phyloP scores from a whole-genome alignment of 2,329 filamentous ascomycete species.

The Colletotrichum noveboracense region DNA sequence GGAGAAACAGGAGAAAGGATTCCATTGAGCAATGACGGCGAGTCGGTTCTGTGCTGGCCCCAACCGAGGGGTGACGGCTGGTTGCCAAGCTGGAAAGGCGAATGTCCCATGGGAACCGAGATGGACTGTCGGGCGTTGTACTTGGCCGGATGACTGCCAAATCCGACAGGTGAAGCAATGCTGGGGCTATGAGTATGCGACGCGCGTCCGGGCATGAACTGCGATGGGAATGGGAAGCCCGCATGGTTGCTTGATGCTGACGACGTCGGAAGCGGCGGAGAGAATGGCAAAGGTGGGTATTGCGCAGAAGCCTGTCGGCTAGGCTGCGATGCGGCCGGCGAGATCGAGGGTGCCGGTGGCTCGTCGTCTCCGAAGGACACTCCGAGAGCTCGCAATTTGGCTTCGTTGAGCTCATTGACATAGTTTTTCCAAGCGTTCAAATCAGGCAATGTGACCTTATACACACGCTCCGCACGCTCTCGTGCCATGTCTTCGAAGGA shows the following conservation, averaged over 20 bases:
- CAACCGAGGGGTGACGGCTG: slow-evolving; percentile 66
- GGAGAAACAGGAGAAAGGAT: slow-evolving; percentile 71
- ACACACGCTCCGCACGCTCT: slow-evolving; percentile 59
- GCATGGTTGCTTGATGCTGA: slow-evolving; percentile 77
- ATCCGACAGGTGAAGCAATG: slow-evolving; percentile 75
- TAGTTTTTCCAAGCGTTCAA: slow-evolving; percentile 77
- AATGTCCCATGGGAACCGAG: slow-evolving; percentile 66
- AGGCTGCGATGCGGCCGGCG: slow-evolving; percentile 66
- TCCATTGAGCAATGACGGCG: slow-evolving; percentile 65
- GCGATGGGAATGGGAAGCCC: slow-evolving; percentile 60
- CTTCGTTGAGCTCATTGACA: slow-evolving; percentile 82
- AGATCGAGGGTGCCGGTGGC: slow-evolving; percentile 66
- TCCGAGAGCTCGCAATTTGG: slow-evolving; percentile 89
- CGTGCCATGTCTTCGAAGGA: slow-evolving; percentile 60
- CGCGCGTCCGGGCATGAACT: slow-evolving; percentile 65
- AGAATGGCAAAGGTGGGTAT: slow-evolving; percentile 79
- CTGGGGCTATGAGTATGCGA: slow-evolving; percentile 68
- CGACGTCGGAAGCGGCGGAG: slow-evolving; percentile 80
- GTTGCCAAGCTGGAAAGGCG: slow-evolving; percentile 71
- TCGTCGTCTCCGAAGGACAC: slow-evolving; percentile 83
- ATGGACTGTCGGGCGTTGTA: slow-evolving; percentile 77
- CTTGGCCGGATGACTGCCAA: slow-evolving; percentile 61
- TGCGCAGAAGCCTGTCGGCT: slow-evolving; percentile 75
- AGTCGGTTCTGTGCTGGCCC: slow-evolving; percentile 65
- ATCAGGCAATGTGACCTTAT: slow-evolving; percentile 72